Evolutionary conservation across 768 basidiomycete genomes (phyloP), one percentile per base, ranked within the genome.

Genomic region (Infundibulicybe gibba): DNA sequence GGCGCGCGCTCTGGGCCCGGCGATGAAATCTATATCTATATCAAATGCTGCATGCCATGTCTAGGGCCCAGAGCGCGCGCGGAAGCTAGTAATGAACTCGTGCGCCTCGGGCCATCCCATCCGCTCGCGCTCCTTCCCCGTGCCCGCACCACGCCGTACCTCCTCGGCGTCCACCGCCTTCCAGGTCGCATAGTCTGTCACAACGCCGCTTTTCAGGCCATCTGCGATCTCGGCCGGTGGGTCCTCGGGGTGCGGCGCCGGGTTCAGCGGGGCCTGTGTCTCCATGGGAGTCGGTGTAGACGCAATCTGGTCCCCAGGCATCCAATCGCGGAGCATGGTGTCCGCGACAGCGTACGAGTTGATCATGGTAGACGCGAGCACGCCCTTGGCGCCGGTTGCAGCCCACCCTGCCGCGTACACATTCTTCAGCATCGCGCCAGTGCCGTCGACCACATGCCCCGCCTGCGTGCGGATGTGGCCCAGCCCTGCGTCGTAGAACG

Each of bases 361-460:
- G 64, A 91, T 81, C 93, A 99, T 93, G 31, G 97, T 97, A 3
- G 85, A 75, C 2, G 92, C 94, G 39, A 98, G 74, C 11, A 98
- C 94, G 9, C 94, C 94, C 44, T 81, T 85, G 0, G 97, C 94
- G 32, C 95, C 95, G 3, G 79, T 83, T 2, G 91, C 86, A 2
- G 91, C 86, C 97, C 97, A 99, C 9, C 95, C 95, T 1, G 90
- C 85, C 1, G 91, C 87, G 60, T 97, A 99, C n/a, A 94, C 71
- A 48, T 80, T 80, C 32, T 71, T 74, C 32, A 84, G 53, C 2
- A 56, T 56, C 5, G 51, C 45, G 0, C 74, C 74, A 3, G 52
- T 53, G 3, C 61, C 54, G 10, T 69, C 68, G 20, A 79, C 56
- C 6, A 89, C 67, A 11, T 82, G 72, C 3, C 79, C 79, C 6